Percentiles rank a stretch among this genome's conserved stretches.
Conservation (phyloP, 305 asterid species). For the Solanum hybrid region DNA sequence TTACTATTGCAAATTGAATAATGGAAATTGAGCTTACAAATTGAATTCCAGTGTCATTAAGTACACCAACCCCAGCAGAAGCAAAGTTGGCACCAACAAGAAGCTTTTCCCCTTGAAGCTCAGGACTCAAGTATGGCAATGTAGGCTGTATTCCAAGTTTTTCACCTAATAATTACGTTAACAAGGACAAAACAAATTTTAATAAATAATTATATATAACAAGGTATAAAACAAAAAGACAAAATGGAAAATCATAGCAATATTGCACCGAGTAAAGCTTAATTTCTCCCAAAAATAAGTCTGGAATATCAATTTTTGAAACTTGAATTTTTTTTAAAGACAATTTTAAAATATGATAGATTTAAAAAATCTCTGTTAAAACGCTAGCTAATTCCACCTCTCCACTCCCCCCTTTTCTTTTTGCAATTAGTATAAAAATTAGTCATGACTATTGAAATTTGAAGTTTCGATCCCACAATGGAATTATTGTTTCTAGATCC, state of each 20-base stretch:
- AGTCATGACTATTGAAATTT: background rate
- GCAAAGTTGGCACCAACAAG: constrained; percentile 85
- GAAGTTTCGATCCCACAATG: background rate
- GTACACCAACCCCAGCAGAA: constrained; percentile 84
- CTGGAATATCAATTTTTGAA: background rate
- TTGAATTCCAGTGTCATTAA: constrained; percentile 75
- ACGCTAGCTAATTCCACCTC: background rate
- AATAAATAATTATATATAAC: background rate
- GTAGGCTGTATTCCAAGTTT: constrained; percentile 47
- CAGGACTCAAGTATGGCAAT: constrained; percentile 65
- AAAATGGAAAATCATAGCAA: background rate
- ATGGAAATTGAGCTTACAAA: constrained; percentile 35
- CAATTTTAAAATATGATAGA: background rate
- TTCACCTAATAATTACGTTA: constrained; percentile 39
- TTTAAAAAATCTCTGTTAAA: no score
- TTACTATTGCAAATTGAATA: background rate
- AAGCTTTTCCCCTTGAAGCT: constrained; percentile 41
- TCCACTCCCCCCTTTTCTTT: background rate
- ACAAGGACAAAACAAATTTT: background rate
- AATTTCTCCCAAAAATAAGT: background rate
- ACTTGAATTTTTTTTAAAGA: no score
- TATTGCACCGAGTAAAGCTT: background rate
- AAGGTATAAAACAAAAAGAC: background rate
- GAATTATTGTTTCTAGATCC: background rate
- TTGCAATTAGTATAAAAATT: background rate